A percentile compares a stretch with the other conserved stretches of the same genome.
These are phyloP conservation scores for Nicotiana sylvestris DNA, from an alignment of 257 asterid genomes.

Conservation along the genomic window DNA sequence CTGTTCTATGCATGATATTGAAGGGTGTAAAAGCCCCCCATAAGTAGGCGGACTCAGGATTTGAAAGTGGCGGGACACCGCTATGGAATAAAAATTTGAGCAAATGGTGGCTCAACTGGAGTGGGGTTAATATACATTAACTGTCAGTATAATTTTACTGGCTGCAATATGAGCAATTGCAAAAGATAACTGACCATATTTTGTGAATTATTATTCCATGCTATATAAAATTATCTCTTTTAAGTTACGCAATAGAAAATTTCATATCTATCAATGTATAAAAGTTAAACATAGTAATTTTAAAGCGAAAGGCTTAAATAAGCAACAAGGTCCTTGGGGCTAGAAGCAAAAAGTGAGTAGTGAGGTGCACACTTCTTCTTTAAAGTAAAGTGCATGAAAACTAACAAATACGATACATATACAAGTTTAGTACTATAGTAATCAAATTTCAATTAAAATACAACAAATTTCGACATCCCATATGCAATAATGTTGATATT, in stretches of 20 bases:
- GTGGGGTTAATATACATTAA: no score
- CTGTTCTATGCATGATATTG: background rate
- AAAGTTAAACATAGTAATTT: no score
- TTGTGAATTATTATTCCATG: background rate
- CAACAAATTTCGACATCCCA: background rate
- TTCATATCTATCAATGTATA: no score
- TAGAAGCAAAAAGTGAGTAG: no score
- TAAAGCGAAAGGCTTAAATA: no score
- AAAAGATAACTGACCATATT: background rate
- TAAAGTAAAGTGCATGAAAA: background rate
- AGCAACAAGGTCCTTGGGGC: no score
- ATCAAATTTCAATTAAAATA: background rate
- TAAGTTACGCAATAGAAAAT: background rate
- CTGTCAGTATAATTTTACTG: background rate
- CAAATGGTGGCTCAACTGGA: no score
- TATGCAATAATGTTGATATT: background rate
- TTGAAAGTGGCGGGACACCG: no score
- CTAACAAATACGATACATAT: no score
- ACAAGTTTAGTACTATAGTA: background rate
- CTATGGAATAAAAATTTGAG: no score
- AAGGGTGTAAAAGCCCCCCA: background rate
- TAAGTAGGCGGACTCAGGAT: no score
- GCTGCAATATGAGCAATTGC: background rate
- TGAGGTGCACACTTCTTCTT: background rate
- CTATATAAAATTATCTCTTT: background rate